These are phyloP conservation scores for Ophiostoma novo-ulmi DNA, from an alignment of 2,329 filamentous ascomycete genomes.

Conservation along the genomic window DNA sequence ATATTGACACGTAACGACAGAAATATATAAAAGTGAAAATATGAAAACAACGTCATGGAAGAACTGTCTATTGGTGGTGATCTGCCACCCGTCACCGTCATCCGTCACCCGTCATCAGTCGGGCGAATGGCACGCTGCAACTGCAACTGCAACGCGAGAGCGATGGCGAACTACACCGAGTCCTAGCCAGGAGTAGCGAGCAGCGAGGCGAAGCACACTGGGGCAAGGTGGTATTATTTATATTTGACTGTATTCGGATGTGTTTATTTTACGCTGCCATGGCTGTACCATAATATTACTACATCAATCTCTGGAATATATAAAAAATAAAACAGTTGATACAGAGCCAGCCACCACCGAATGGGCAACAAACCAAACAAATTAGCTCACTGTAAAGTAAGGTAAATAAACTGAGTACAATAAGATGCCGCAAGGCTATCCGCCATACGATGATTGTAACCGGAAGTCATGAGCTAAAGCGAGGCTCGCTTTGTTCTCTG, in stretches of 20 bases:
- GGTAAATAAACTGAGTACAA: no score
- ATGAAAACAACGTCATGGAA: neutral
- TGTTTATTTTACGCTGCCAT: no score
- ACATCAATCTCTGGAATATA: neutral
- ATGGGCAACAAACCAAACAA: neutral
- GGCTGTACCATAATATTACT: neutral
- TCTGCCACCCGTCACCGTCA: neutral
- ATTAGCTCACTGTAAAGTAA: no score
- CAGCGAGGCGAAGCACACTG: neutral
- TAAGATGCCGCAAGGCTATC: neutral
- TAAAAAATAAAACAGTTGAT: neutral
- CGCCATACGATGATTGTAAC: neutral
- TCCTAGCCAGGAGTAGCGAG: neutral
- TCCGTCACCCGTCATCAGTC: neutral
- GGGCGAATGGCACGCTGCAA: neutral
- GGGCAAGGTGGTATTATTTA: no score
- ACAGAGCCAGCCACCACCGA: neutral
- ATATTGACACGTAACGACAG: neutral
- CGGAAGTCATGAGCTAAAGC: neutral
- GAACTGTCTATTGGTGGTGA: neutral
- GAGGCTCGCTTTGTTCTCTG: slow-evolving; percentile 2
- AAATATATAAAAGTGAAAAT: neutral
- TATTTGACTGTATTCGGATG: no score
- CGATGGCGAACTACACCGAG: neutral
- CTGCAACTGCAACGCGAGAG: neutral